Conservation (phyloP, 2,329 filamentous ascomycete genomes). For the Purpureocillium lavendulum region DNA sequence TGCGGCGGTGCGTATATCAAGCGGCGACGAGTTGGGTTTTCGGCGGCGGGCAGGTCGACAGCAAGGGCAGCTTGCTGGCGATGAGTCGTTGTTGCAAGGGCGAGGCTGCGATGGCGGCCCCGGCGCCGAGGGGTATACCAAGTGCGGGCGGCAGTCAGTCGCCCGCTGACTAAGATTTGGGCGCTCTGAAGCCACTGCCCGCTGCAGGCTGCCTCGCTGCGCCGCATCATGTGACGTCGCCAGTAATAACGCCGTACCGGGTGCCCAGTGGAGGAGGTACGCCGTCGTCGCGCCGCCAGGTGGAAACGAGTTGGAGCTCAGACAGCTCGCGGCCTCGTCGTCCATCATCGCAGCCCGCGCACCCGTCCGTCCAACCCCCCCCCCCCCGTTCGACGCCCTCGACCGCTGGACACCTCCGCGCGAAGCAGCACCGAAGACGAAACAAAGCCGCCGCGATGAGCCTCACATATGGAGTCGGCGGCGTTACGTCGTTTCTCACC, state of each 20-base stretch:
- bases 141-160: neutral
- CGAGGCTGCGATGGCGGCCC: slow-evolving; percentile 3
- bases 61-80: neutral
- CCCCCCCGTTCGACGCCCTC: neutral
- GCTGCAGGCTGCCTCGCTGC: no score
- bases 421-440: neutral
- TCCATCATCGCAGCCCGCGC: no score
- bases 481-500: slow-evolving; percentile 57
- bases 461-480: slow-evolving; percentile 62
- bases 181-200: no score
- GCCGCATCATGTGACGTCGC: slow-evolving; percentile 28
- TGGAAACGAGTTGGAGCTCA: no score
- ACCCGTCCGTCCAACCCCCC: no score
- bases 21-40: neutral
- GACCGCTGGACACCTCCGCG: neutral
- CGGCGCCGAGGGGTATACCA: neutral
- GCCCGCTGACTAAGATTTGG: slow-evolving; percentile 3
- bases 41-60: neutral
- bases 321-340: no score
- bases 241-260: neutral
- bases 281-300: no score
- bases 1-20: neutral
- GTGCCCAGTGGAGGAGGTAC: neutral
- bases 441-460: slow-evolving; percentile 52
- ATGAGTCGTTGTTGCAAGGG: neutral